Percentiles rank a stretch among this genome's conserved stretches.
Evolutionary conservation across 192 early-diverging fungal species (phyloP).

Genomic region (Rhizoclosmatium globosum): DNA sequence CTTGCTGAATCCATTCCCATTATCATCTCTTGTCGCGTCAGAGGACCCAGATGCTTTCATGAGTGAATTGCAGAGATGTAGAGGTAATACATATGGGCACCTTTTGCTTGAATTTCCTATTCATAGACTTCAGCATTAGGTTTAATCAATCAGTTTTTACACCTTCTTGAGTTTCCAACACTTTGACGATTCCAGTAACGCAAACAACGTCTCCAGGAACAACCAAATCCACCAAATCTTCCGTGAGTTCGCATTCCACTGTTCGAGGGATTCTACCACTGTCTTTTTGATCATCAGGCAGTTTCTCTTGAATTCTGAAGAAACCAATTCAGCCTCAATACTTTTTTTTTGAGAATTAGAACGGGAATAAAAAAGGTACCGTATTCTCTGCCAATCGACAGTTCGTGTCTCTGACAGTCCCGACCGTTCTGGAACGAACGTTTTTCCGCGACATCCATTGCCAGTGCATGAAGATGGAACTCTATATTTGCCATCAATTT

Average conservation of each 20-base stretch:
- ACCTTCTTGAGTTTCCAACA: slow-evolving; percentile 74
- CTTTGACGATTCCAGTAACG: slow-evolving; percentile 80
- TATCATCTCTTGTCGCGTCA: slow-evolving; percentile 17
- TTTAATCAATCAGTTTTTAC: no score
- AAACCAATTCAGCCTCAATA: background rate
- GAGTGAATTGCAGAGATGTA: slow-evolving; percentile 78
- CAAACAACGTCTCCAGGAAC: slow-evolving; percentile 86
- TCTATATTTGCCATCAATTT: slow-evolving; percentile 71
- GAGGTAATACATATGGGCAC: slow-evolving; percentile 67
- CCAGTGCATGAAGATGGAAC: slow-evolving; percentile 66
- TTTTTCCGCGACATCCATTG: slow-evolving; percentile 70
- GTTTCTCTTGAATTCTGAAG: slow-evolving; percentile 78
- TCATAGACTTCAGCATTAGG: no score
- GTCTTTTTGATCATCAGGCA: slow-evolving; percentile 74
- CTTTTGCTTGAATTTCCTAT: slow-evolving; percentile 62
- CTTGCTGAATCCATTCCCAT: slow-evolving; percentile 57
- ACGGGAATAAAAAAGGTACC: no score
- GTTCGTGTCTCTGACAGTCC: slow-evolving; percentile 60
- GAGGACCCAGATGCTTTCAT: slow-evolving; percentile 60
- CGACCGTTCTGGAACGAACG: slow-evolving; percentile 68
- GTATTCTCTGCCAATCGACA: slow-evolving; percentile 80
- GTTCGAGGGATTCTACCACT: slow-evolving; percentile 77
- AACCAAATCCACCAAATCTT: slow-evolving; percentile 78
- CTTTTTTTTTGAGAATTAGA: background rate
- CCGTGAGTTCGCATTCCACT: slow-evolving; percentile 78